Conservation (phyloP, 352 stramenopile genomes). For the Pythium diclinum region DNA sequence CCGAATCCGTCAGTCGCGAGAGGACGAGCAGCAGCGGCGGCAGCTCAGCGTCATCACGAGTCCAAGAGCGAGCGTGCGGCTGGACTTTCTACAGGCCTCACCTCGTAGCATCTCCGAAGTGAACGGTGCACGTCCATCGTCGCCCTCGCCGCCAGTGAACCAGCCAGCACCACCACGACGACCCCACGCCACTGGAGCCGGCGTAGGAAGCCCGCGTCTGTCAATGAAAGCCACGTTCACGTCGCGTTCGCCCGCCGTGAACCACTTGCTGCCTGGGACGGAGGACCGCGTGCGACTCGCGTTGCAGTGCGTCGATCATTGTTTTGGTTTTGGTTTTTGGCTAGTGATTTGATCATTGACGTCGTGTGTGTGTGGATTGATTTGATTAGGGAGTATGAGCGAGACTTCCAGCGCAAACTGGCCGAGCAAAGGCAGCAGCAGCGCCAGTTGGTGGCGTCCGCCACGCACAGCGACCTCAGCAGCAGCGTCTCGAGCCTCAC, state of each 20-base stretch:
- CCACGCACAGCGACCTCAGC: conserved; percentile 17
- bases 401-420: conserved; percentile 16
- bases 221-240: conserved; percentile 63
- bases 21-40: conserved; percentile 35
- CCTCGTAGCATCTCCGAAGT: not conserved
- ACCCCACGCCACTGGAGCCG: conserved; percentile 8
- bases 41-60: conserved; percentile 39
- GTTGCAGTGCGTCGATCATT: conserved; percentile 35
- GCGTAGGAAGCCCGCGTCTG: conserved; percentile 36
- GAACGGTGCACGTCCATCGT: not conserved
- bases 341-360: not conserved
- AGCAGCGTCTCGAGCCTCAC: conserved; percentile 10
- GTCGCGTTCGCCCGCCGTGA: conserved; percentile 58
- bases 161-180: conserved; percentile 4
- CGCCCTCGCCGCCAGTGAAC: conserved; percentile 1
- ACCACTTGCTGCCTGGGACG: conserved; percentile 54
- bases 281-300: conserved; percentile 59
- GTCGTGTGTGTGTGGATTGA: not conserved
- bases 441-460: not conserved
- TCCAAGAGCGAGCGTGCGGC: conserved; percentile 29
- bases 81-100: conserved; percentile 22
- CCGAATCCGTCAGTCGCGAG: conserved; percentile 39
- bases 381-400: conserved; percentile 26
- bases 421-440: conserved; percentile 1
- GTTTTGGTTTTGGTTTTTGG: not conserved